Evolutionary conservation across 2,329 filamentous ascomycete species (phyloP), one percentile per base, ranked within the genome.

Genomic region (Hypoxylon sp.): DNA sequence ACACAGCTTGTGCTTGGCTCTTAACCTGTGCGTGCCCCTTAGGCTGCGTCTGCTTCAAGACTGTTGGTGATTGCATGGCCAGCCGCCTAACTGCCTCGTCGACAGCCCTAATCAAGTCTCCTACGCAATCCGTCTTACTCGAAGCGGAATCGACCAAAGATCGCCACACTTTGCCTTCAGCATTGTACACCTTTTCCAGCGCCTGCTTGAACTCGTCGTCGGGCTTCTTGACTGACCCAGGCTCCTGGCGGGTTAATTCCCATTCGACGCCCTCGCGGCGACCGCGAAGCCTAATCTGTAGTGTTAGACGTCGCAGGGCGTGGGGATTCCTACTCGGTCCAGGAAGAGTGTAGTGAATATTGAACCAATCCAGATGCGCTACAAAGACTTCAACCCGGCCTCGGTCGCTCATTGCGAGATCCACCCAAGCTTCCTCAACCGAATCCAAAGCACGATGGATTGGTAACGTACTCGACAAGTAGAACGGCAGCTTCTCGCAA

Each of bases 391-490:
- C 82, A 9, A 89, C 79, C 3, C 74, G 76, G 11, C 83, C 84
- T 54, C 83, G 81, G 32, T 81, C 81, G 9, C 78, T 81, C 9
- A 76, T 74, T 21, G 79, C 73, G 2, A 83, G 67, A 32, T 75
- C 71, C 11, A 78, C 77, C 85, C 88, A 89, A 1, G 79, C 77
- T 16, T 79, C 78, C 69, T 92, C 88, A 21, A 94, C 83, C 34
- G 80, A 79, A 65, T 88, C 84, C 1, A 94, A 78, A 1, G 84
- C 86, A 50, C 82, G 82, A 16, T 93, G 80, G n/a, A 93, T 78
- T 0, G 90, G 88, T 3, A 93, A 82, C 5, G 91, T 90, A 19
- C 83, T 76, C 1, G 85, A 83, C 27, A 92, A 79, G 74, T 81
- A 88, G 64, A 77, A 79, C 71, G 81, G 88, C 77, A 82, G 85